Evolutionary conservation across 108 stramenopile species (phyloP).

Genomic region (Aurantiochytrium sp.): DNA sequence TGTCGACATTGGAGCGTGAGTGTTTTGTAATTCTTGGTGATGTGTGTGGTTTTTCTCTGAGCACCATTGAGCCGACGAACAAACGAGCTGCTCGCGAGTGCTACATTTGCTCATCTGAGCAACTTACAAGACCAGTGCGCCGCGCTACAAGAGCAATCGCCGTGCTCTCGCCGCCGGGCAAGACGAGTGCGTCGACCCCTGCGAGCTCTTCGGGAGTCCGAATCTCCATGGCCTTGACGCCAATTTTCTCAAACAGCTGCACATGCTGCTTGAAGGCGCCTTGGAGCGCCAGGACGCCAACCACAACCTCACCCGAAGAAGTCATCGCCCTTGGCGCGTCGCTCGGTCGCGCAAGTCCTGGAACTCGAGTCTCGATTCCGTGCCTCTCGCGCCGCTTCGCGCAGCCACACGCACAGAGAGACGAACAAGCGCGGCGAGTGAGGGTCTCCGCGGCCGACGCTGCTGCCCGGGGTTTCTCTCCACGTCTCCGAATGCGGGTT

Average conservation of each 20-base stretch:
- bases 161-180: slow-evolving; percentile 97
- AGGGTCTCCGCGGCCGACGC: no score
- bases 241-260: slow-evolving; percentile 51
- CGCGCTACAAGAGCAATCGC: slow-evolving; percentile 74
- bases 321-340: no score
- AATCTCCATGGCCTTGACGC: slow-evolving; percentile 56
- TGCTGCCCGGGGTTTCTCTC: no score
- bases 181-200: slow-evolving; percentile 74
- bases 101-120: not conserved
- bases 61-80: not conserved
- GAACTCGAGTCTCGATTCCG: no score
- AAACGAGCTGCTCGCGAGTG: slow-evolving; percentile 21
- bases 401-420: no score
- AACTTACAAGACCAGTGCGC: slow-evolving; percentile 65
- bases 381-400: no score
- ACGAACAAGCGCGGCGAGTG: no score
- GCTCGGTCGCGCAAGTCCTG: no score
- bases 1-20: no score
- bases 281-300: slow-evolving; percentile 84
- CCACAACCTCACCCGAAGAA: not conserved
- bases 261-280: slow-evolving; percentile 94
- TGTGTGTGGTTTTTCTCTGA: no score
- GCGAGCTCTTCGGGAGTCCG: slow-evolving; percentile 68
- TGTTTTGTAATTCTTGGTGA: no score
- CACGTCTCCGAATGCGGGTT: no score